These are phyloP conservation scores for Pseudocercospora musae DNA, from an alignment of 2,329 filamentous ascomycete species.

Conservation along the genomic window DNA sequence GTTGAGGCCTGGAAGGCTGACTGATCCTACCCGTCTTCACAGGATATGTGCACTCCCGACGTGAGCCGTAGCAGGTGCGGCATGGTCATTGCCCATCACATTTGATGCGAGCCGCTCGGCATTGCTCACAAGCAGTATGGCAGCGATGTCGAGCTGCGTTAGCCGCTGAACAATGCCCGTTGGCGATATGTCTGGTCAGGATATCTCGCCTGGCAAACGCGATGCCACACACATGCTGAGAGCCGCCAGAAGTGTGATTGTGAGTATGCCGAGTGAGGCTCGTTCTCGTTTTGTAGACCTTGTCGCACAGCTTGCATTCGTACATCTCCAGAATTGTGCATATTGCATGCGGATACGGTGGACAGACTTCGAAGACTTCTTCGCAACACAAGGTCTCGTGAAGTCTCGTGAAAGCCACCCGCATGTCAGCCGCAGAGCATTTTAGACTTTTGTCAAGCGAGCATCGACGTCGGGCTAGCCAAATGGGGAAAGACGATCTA, in stretches of 20 bases:
- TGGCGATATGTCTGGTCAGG: constrained; percentile 15
- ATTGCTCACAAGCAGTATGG: constrained; percentile 21
- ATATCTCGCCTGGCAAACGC: constrained; percentile 19
- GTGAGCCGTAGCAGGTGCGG: constrained; percentile 8
- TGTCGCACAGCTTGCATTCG: constrained; percentile 17
- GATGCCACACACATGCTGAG: constrained; percentile 17
- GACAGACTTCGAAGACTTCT: background rate
- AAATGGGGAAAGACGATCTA: too few relatives aligned
- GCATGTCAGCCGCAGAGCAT: background rate
- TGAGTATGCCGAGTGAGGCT: constrained; percentile 19
- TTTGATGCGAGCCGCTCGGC: constrained; percentile 16
- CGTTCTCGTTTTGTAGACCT: constrained; percentile 18
- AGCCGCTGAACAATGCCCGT: constrained; percentile 11
- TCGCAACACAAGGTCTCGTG: background rate
- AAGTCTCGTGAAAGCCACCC: background rate
- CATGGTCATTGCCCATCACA: constrained; percentile 19
- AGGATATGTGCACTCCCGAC: constrained; percentile 16
- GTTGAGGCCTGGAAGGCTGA: constrained; percentile 7
- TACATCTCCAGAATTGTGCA: constrained; percentile 6
- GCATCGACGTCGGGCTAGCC: too few relatives aligned
- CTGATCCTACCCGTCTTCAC: constrained; percentile 15
- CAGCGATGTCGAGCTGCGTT: constrained; percentile 9
- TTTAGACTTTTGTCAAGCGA: too few relatives aligned
- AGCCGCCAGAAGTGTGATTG: constrained; percentile 13
- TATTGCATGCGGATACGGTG: background rate